Percentiles rank a stretch among this genome's conserved stretches.
These are phyloP conservation scores for Elaeis guineensis DNA, from an alignment of 176 grass and related monocot genomes.

Conservation along the genomic window DNA sequence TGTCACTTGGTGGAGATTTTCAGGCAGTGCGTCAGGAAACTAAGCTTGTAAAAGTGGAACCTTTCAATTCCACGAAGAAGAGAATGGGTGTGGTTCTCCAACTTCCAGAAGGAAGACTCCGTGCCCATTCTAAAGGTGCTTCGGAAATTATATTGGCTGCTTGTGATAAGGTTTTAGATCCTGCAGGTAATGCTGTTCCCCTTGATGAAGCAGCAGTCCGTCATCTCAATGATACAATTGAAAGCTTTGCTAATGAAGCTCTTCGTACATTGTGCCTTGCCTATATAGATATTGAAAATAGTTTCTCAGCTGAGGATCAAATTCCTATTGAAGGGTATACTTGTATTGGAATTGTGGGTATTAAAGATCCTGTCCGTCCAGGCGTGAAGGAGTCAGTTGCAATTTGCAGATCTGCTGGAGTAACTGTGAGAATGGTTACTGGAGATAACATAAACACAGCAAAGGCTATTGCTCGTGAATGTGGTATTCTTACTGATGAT, in stretches of 20 bases:
- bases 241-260: slow-evolving; percentile 79
- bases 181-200: slow-evolving; percentile 38
- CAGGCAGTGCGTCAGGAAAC: slow-evolving; percentile 52
- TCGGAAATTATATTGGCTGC: slow-evolving; percentile 92
- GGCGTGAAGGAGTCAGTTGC: slow-evolving; percentile 95
- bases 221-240: slow-evolving; percentile 63
- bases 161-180: slow-evolving; percentile 63
- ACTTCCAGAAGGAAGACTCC: slow-evolving; percentile 49
- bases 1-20: slow-evolving; percentile 84
- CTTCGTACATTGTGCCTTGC: slow-evolving; percentile 87
- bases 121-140: slow-evolving; percentile 82
- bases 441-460: slow-evolving; percentile 97
- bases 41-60: slow-evolving; percentile 79
- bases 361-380: slow-evolving; percentile 91
- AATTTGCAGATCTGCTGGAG: slow-evolving; percentile 72
- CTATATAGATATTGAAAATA: slow-evolving; percentile 68
- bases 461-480: slow-evolving; percentile 87
- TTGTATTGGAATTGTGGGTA: slow-evolving; percentile 88
- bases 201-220: slow-evolving; percentile 50
- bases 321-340: slow-evolving; percentile 65
- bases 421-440: slow-evolving; percentile 93
- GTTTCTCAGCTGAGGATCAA: slow-evolving; percentile 40
- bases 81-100: slow-evolving; percentile 84
- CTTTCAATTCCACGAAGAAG: slow-evolving; percentile 95
- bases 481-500: slow-evolving; percentile 89